Base-by-base conservation (phyloP, 192 early-diverging fungal genomes). In the Diversispora epigaea region DNA sequence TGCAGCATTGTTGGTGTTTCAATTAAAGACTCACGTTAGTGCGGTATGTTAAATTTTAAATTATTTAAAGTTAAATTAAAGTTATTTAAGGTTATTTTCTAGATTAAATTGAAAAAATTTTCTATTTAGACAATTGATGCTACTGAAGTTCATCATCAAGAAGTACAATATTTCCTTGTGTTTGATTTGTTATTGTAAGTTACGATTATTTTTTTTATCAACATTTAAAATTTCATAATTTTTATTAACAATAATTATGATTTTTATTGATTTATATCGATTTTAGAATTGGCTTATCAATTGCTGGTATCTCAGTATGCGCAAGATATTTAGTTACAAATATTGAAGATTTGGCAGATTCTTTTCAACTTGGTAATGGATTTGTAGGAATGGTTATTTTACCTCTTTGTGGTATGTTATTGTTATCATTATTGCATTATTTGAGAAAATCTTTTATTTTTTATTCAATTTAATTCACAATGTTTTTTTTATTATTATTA, bases 311-410 rank as follows among this genome's bases (percentile, higher is more conserved):
- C 6, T 89, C 91, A 6, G 79, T 94, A 32, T 93, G 88, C 62
- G 91, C 94, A n/a, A 91, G 93, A 71, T 89, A 88, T 65, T 84
- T 96, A 4, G 93, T 96, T 4, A 87, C 84, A 63, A 89, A 84
- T 39, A 91, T 95, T 71, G 92, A 94, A 77, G 81, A 85, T 8
- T 58, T 95, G n/a, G 90, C 92, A 6, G 75, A 88, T 60, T 71
- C 75, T n/a, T 93, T 86, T 82, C 80, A 87, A 71, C 80, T 98
- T 45, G 88, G 82, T 54, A 84, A 95, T 70, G 90, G 90, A 21
- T 98, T 98, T 86, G 92, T 98, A 19, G 97, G 97, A 15, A 91
- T 97, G 78, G 90, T 98, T 44, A 77, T 98, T 40, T 70, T 98
- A 55, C 96, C 97, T 2, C 88, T 93, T 96, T 74, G 94, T 96